Evolutionary conservation across 2,329 filamentous ascomycete species (phyloP).

Genomic region (Colletotrichum eleusines): DNA sequence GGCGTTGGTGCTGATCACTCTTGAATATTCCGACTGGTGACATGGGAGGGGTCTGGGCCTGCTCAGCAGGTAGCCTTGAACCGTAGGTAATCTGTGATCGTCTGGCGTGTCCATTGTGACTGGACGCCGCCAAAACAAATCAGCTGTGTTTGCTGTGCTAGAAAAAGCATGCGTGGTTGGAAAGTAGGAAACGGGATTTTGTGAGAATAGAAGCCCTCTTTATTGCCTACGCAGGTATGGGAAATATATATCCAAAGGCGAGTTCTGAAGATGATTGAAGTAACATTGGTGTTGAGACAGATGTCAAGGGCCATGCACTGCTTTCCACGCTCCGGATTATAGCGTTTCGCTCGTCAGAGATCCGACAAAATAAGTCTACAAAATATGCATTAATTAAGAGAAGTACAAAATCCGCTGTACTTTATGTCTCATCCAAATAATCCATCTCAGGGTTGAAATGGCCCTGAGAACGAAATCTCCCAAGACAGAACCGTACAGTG

Average conservation of each 20-base stretch:
- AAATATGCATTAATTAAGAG: background rate
- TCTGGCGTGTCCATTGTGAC: background rate
- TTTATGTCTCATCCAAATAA: background rate
- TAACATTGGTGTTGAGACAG: background rate
- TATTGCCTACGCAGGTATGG: background rate
- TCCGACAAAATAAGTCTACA: background rate
- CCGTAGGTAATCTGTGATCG: background rate
- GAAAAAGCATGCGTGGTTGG: background rate
- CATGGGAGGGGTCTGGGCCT: background rate
- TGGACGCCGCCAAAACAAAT: background rate
- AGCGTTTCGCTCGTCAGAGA: background rate
- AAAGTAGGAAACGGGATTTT: background rate
- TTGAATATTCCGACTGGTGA: background rate
- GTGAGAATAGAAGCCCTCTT: background rate
- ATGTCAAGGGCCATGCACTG: background rate
- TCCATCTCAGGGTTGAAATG: background rate
- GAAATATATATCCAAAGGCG: background rate
- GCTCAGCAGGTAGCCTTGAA: background rate
- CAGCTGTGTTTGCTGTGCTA: background rate
- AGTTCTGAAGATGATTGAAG: background rate
- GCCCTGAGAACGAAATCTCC: background rate
- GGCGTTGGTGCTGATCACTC: slow-evolving; percentile 5
- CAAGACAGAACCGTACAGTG: background rate
- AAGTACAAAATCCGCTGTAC: background rate
- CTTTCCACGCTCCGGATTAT: background rate